These are phyloP conservation scores for Phycomyces nitens DNA, from an alignment of 192 early-diverging fungal genomes.

Conservation along the genomic window DNA sequence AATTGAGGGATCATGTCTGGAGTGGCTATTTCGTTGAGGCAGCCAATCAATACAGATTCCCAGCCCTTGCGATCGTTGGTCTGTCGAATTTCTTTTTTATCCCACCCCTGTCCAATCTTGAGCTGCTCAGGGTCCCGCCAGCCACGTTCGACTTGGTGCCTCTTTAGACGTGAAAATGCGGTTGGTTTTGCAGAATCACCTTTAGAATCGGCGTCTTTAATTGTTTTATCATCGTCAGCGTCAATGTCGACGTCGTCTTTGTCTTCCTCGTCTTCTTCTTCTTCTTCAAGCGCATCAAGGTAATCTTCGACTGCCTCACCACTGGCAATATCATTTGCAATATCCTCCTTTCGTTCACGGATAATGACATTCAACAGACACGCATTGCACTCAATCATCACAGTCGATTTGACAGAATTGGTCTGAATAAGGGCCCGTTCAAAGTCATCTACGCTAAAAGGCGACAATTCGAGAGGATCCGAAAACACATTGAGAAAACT, in stretches of 20 bases:
- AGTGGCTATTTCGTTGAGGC: slow-evolving; percentile 49
- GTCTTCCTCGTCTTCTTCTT: not conserved
- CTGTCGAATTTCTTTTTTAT: slow-evolving; percentile 39
- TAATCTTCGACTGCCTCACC: slow-evolving; percentile 25
- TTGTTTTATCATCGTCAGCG: not conserved
- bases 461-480: slow-evolving; percentile 59
- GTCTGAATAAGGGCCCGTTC: slow-evolving; percentile 57
- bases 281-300: slow-evolving; percentile 5
- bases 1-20: slow-evolving; percentile 41
- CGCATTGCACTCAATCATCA: slow-evolving; percentile 47
- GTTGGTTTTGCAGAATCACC: not conserved
- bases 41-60: slow-evolving; percentile 46
- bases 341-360: slow-evolving; percentile 37
- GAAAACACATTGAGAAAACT: slow-evolving; percentile 64
- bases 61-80: slow-evolving; percentile 40
- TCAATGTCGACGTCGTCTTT: not conserved
- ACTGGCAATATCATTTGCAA: slow-evolving; percentile 15
- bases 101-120: slow-evolving; percentile 46
- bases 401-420: slow-evolving; percentile 36
- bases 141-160: slow-evolving; percentile 3
- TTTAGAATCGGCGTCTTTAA: not conserved
- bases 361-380: slow-evolving; percentile 50
- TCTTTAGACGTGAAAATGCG: not conserved
- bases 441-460: slow-evolving; percentile 80
- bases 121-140: slow-evolving; percentile 24